phyloP scores from a whole-genome alignment of 208 protist genomes.

The Leishmania arabica region DNA sequence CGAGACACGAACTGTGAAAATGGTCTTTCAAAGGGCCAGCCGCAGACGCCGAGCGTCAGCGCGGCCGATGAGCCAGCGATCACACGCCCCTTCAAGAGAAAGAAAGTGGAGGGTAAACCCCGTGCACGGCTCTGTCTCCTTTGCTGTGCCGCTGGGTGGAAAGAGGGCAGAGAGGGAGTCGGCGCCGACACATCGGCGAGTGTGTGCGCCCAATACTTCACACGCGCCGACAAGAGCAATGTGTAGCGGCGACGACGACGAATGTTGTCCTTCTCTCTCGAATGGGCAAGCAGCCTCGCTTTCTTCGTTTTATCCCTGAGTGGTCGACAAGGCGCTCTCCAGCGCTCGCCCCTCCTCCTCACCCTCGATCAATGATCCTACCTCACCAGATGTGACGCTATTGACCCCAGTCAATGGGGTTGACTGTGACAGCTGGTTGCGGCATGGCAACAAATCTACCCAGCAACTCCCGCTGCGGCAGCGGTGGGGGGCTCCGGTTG shows the following conservation, averaged over 20 bases:
- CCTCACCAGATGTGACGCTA: slow-evolving; percentile 2
- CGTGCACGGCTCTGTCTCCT: neutral
- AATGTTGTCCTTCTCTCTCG: neutral
- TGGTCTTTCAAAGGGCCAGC: neutral
- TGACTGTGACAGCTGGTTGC: slow-evolving; percentile 82
- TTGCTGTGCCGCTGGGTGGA: neutral
- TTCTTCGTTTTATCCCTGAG: neutral
- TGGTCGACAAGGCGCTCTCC: neutral
- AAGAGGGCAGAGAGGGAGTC: neutral
- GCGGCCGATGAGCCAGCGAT: neutral
- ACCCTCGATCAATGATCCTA: neutral
- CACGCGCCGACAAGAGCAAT: neutral
- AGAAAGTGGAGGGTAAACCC: neutral
- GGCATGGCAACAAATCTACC: slow-evolving; percentile 89
- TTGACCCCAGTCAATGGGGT: slow-evolving; percentile 69
- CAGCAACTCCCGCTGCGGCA: slow-evolving; percentile 47
- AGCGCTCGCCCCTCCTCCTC: neutral
- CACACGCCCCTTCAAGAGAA: neutral
- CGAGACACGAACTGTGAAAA: neutral
- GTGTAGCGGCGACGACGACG: neutral
- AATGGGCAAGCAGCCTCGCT: neutral
- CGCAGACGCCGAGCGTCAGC: neutral
- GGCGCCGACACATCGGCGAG: neutral
- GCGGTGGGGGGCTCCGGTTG: slow-evolving; percentile 61
- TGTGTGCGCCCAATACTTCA: neutral